Percentiles rank a stretch among this genome's conserved stretches.
Evolutionary conservation across 345 rosid species (phyloP).

Genomic region (Noccaea caerulescens): DNA sequence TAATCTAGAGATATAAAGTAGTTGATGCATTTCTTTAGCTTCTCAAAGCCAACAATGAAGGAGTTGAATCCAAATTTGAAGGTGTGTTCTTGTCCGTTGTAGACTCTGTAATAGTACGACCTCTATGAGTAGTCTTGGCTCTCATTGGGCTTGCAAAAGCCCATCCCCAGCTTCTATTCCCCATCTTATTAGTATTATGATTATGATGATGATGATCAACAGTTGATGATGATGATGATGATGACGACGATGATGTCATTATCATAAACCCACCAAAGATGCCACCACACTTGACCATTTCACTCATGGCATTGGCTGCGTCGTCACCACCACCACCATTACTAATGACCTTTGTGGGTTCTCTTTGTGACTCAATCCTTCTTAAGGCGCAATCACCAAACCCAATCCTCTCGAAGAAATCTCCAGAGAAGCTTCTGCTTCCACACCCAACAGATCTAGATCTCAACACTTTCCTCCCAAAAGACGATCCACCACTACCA

Average conservation of each 20-base stretch:
- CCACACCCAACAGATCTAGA: slow-evolving; percentile 99
- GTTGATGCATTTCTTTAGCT: slow-evolving; percentile 35
- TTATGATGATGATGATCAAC: slow-evolving; percentile 43
- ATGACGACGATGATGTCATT: slow-evolving; percentile 65
- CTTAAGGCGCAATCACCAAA: slow-evolving; percentile 96
- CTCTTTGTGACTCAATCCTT: slow-evolving; percentile 94
- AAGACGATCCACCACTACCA: slow-evolving; percentile 53
- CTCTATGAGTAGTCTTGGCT: slow-evolving; percentile 56
- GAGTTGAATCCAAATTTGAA: slow-evolving; percentile 64
- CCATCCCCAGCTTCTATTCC: slow-evolving; percentile 82
- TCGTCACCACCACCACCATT: slow-evolving; percentile 25
- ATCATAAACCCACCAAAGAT: slow-evolving; percentile 90
- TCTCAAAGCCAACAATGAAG: slow-evolving; percentile 74
- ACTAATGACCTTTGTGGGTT: slow-evolving; percentile 48
- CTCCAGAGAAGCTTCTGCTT: slow-evolving; percentile 98
- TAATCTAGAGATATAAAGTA: slow-evolving; percentile 3
- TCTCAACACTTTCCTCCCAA: slow-evolving; percentile 92
- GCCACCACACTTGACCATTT: slow-evolving; percentile 91
- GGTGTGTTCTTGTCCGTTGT: slow-evolving; percentile 36
- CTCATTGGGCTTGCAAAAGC: slow-evolving; percentile 95
- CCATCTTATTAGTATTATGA: slow-evolving; percentile 40
- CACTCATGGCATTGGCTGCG: slow-evolving; percentile 54
- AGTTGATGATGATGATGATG: slow-evolving; percentile 60
- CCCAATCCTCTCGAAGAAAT: slow-evolving; percentile 94
- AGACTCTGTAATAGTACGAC: slow-evolving; percentile 40